phyloP scores from a whole-genome alignment of 768 basidiomycete genomes.

The Botryobasidium botryosum region DNA sequence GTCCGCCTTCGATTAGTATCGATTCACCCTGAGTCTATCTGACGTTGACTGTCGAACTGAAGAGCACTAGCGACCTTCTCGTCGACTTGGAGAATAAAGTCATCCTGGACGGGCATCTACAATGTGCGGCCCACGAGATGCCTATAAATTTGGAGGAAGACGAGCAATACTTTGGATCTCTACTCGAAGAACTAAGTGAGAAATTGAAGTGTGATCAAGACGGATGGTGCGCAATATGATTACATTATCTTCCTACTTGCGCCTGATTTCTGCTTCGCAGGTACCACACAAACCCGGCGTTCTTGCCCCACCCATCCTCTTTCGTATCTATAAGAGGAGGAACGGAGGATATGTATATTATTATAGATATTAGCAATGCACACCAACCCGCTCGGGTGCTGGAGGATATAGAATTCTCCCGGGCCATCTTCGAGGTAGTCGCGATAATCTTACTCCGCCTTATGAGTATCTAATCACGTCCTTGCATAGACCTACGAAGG shows the following conservation, averaged over 20 bases:
- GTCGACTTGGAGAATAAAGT: slow-evolving; percentile 59
- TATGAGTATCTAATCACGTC: not conserved
- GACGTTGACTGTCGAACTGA: not conserved
- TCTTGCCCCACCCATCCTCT: slow-evolving; percentile 56
- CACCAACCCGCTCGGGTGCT: slow-evolving; percentile 30
- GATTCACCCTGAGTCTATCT: not conserved
- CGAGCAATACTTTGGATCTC: slow-evolving; percentile 51
- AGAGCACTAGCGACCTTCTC: slow-evolving; percentile 38
- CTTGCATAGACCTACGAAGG: slow-evolving; percentile 45
- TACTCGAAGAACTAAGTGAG: slow-evolving; percentile 41
- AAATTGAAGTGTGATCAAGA: slow-evolving; percentile 52
- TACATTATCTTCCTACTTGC: not conserved
- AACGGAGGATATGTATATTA: slow-evolving; percentile 61
- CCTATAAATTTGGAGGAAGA: slow-evolving; percentile 47
- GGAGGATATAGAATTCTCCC: slow-evolving; percentile 69
- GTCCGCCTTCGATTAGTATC: slow-evolving; percentile 6
- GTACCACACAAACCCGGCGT: slow-evolving; percentile 72
- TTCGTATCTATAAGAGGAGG: slow-evolving; percentile 59
- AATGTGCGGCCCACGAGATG: slow-evolving; percentile 80
- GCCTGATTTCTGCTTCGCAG: slow-evolving; percentile 21
- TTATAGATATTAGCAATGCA: slow-evolving; percentile 43
- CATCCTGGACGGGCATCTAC: slow-evolving; percentile 68
- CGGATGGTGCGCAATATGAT: slow-evolving; percentile 40
- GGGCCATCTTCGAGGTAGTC: slow-evolving; percentile 62
- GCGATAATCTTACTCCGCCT: no score